These are phyloP conservation scores for Rhodotorula sp. DNA, from an alignment of 1,284 basidiomycete genomes.

Conservation along the genomic window DNA sequence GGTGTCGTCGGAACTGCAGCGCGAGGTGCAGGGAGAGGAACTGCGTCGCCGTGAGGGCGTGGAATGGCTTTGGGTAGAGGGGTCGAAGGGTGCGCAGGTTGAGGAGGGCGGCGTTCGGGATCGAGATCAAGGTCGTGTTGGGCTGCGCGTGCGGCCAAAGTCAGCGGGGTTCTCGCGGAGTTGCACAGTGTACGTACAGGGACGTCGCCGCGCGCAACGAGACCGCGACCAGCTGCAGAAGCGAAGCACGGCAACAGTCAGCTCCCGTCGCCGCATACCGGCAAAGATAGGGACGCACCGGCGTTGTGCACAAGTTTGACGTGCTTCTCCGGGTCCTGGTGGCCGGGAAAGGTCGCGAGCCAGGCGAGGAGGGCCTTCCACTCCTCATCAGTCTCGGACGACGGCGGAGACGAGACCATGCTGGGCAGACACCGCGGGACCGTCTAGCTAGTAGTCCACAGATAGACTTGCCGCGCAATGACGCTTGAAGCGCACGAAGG, in stretches of 20 bases:
- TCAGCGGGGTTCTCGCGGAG: background rate
- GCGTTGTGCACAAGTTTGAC: conserved; percentile 28
- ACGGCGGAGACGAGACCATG: background rate
- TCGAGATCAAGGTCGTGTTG: conserved; percentile 24
- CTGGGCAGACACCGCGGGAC: background rate
- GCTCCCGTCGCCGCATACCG: too few species aligned
- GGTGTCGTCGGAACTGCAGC: conserved; percentile 26
- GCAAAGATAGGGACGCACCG: conserved; percentile 2
- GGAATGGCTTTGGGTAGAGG: conserved; percentile 27
- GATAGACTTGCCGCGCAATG: too few species aligned
- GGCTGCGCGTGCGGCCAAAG: conserved; percentile 1
- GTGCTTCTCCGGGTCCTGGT: conserved; percentile 11
- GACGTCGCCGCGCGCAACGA: conserved; percentile 21
- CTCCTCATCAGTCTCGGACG: conserved; percentile 4
- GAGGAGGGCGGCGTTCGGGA: conserved; percentile 30
- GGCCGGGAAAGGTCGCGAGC: conserved; percentile 13
- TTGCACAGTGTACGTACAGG: background rate
- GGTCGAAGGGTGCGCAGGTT: conserved; percentile 31
- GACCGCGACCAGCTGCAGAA: conserved; percentile 31
- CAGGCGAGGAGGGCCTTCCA: conserved; percentile 28
- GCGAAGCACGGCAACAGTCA: background rate
- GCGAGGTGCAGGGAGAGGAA: conserved; percentile 40
- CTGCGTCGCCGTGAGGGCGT: conserved; percentile 33
- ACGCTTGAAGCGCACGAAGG: too few species aligned
- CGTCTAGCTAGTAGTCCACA: too few species aligned